phyloP scores from a whole-genome alignment of 345 rosid species.

The Ailanthus altissimus region DNA sequence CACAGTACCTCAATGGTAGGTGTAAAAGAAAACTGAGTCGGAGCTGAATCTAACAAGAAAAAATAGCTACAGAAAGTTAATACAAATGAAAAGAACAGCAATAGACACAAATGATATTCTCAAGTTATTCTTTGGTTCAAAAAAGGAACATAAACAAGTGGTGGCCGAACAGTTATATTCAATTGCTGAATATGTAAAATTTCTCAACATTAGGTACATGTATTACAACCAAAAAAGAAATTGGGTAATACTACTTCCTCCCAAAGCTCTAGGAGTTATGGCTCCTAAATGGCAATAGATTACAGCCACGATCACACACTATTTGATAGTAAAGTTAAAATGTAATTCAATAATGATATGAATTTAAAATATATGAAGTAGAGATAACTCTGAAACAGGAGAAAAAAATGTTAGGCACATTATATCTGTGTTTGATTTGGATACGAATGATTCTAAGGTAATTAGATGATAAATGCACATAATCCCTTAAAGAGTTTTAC shows the following conservation, averaged over 20 bases:
- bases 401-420: too few relatives aligned
- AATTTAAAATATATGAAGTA: too few relatives aligned
- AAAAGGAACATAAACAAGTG: neutral
- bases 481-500: neutral
- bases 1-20: conserved; percentile 42
- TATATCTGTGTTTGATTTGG: too few relatives aligned
- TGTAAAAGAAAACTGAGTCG: conserved; percentile 34
- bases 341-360: neutral
- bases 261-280: neutral
- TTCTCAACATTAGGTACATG: neutral
- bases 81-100: neutral
- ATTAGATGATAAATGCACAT: neutral
- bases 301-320: neutral
- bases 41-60: conserved; percentile 38
- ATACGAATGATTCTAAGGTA: neutral
- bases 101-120: neutral
- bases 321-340: neutral
- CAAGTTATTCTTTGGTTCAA: neutral
- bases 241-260: neutral
- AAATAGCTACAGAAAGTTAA: conserved; percentile 13
- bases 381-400: too few relatives aligned
- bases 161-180: neutral
- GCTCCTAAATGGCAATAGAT: neutral
- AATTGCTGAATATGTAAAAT: neutral
- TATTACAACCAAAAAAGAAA: neutral